Conservation (phyloP, 2,329 filamentous ascomycete genomes). For the Keithomyces neogunnii region DNA sequence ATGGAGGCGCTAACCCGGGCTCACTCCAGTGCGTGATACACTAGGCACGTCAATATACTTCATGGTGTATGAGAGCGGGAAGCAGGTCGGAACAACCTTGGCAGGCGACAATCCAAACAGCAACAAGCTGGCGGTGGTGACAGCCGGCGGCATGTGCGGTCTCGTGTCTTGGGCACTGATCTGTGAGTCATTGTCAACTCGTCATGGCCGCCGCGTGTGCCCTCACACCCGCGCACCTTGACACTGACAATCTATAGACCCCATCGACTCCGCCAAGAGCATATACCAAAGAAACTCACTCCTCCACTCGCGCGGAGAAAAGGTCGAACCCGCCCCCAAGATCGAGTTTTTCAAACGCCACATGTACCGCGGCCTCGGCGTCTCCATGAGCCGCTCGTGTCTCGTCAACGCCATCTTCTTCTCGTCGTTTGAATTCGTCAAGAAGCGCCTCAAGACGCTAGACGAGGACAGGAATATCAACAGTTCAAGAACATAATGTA, state of each 20-base stretch:
- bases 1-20: not conserved
- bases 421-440: slow-evolving; percentile 77
- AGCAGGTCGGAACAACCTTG: slow-evolving; percentile 71
- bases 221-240: not conserved
- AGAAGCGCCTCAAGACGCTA: slow-evolving; percentile 50
- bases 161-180: slow-evolving; percentile 76
- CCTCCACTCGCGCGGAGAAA: slow-evolving; percentile 57
- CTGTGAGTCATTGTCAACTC: slow-evolving; percentile 31
- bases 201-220: not conserved
- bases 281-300: slow-evolving; percentile 79
- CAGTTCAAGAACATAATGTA: slow-evolving; percentile 8
- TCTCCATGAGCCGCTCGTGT: slow-evolving; percentile 76
- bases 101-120: slow-evolving; percentile 64
- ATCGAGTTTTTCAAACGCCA: slow-evolving; percentile 69
- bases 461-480: slow-evolving; percentile 29
- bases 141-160: slow-evolving; percentile 73
- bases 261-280: slow-evolving; percentile 76
- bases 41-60: slow-evolving; percentile 81
- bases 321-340: slow-evolving; percentile 56
- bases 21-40: slow-evolving; percentile 61
- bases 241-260: slow-evolving; percentile 32
- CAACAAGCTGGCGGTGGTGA: slow-evolving; percentile 68
- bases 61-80: slow-evolving; percentile 80
- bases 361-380: slow-evolving; percentile 76
- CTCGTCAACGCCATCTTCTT: slow-evolving; percentile 86